phyloP scores from a whole-genome alignment of 2,329 filamentous ascomycete genomes.

The Colletotrichum horii region DNA sequence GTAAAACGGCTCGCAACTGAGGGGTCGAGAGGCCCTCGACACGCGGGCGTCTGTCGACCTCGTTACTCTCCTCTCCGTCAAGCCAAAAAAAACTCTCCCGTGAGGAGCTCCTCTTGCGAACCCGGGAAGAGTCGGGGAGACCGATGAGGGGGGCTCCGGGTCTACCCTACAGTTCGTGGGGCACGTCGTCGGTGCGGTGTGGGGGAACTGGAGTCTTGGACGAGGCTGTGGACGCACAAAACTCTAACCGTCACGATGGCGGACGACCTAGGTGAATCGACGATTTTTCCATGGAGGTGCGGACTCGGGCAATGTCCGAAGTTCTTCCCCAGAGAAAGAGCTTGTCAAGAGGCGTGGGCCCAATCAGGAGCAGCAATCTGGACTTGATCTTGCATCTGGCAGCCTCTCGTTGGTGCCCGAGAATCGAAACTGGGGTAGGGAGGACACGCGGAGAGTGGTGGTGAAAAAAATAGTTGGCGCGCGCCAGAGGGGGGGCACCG shows the following conservation, averaged over 20 bases:
- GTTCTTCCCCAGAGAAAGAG: neutral
- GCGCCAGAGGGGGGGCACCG: neutral
- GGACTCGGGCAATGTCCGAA: slow-evolving; percentile 19
- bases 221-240: slow-evolving; percentile 11
- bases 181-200: neutral
- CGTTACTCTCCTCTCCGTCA: neutral
- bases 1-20: neutral
- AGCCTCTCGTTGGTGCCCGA: slow-evolving; percentile 18
- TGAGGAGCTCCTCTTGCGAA: neutral
- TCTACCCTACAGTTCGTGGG: neutral
- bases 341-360: neutral
- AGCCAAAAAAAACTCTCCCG: neutral
- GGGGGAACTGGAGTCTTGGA: slow-evolving; percentile 7
- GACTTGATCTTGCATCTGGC: slow-evolving; percentile 12
- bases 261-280: neutral
- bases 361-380: slow-evolving; percentile 1
- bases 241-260: slow-evolving; percentile 2
- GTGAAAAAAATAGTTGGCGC: neutral
- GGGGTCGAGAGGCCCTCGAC: neutral
- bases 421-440: slow-evolving; percentile 1
- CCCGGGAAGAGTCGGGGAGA: slow-evolving; percentile 7
- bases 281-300: neutral
- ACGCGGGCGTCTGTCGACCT: neutral
- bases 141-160: neutral
- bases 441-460: neutral